phyloP scores from a whole-genome alignment of 208 protist genomes.

The Eutreptiella sp. region DNA sequence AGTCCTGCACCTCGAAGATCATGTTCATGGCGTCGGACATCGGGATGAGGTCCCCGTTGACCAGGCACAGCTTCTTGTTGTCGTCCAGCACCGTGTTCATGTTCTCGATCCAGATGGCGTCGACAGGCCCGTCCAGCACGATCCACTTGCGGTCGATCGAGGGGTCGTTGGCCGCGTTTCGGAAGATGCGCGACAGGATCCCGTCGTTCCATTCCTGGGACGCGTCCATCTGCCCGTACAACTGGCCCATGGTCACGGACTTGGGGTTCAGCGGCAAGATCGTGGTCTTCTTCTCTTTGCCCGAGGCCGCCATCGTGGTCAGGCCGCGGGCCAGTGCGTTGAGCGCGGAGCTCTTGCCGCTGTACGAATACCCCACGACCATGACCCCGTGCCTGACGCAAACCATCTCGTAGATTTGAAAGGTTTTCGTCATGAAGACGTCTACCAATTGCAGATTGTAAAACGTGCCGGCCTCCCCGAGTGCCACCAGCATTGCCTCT shows the following conservation, averaged over 20 bases:
- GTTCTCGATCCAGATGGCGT: slow-evolving; percentile 99
- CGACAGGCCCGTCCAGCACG: slow-evolving; percentile 93
- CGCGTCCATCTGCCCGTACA: slow-evolving; percentile 89
- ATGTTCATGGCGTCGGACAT: slow-evolving; percentile 92
- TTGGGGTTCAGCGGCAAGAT: slow-evolving; percentile 88
- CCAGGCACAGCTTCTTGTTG: slow-evolving; percentile 96
- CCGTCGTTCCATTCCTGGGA: slow-evolving; percentile 95
- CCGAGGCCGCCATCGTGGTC: slow-evolving; percentile 54
- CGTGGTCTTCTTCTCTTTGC: slow-evolving; percentile 66
- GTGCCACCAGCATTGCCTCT: slow-evolving; percentile 62
- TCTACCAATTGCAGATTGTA: slow-evolving; percentile 74
- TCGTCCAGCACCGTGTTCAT: slow-evolving; percentile 98
- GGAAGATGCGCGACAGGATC: slow-evolving; percentile 86
- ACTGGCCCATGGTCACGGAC: slow-evolving; percentile 83
- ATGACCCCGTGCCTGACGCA: slow-evolving; percentile 94
- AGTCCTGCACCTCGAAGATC: slow-evolving; percentile 94
- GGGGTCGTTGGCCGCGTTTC: slow-evolving; percentile 67
- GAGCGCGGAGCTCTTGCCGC: slow-evolving; percentile 79
- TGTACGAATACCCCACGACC: slow-evolving; percentile 90
- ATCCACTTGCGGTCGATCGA: slow-evolving; percentile 85
- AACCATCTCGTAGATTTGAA: slow-evolving; percentile 93
- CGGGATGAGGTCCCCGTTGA: slow-evolving; percentile 91
- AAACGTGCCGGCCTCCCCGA: slow-evolving; percentile 49
- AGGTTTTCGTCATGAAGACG: slow-evolving; percentile 79
- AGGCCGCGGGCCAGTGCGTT: slow-evolving; percentile 75